These are phyloP conservation scores for Fusarium albidum DNA, from an alignment of 2,329 filamentous ascomycete genomes.

Conservation along the genomic window DNA sequence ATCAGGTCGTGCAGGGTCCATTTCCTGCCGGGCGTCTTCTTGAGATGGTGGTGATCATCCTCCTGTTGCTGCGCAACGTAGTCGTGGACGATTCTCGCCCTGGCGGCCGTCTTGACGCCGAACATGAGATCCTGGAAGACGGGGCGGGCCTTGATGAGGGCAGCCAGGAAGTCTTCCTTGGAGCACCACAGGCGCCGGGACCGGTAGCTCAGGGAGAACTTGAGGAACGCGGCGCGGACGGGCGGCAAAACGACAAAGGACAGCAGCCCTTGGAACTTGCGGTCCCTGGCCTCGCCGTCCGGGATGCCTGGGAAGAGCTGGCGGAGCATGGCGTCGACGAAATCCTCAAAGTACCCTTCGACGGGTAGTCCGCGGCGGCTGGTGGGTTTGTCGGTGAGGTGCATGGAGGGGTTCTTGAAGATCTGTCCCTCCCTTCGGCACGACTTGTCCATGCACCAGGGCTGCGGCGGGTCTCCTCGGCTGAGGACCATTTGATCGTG, in stretches of 20 bases:
- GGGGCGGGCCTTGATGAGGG: conserved; percentile 14
- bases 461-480: conserved; percentile 22
- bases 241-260: conserved; percentile 40
- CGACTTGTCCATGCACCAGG: conserved; percentile 28
- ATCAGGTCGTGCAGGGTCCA: conserved; percentile 27
- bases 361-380: conserved; percentile 18
- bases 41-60: too few relatives aligned
- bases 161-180: conserved; percentile 8
- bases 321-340: conserved; percentile 24
- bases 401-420: conserved; percentile 14
- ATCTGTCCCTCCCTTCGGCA: conserved; percentile 22
- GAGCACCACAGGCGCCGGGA: not conserved
- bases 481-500: conserved; percentile 31
- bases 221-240: conserved; percentile 34
- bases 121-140: conserved; percentile 33
- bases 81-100: conserved; percentile 9
- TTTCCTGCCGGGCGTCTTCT: too few relatives aligned
- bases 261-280: conserved; percentile 26
- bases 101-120: conserved; percentile 12
- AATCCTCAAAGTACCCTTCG: conserved; percentile 28
- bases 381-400: conserved; percentile 5
- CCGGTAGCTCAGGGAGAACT: conserved; percentile 12
- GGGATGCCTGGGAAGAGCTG: conserved; percentile 18
- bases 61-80: conserved; percentile 15
- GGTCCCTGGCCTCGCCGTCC: conserved; percentile 6